Evolutionary conservation across 768 basidiomycete genomes (phyloP).

Genomic region (Boletus sp.): DNA sequence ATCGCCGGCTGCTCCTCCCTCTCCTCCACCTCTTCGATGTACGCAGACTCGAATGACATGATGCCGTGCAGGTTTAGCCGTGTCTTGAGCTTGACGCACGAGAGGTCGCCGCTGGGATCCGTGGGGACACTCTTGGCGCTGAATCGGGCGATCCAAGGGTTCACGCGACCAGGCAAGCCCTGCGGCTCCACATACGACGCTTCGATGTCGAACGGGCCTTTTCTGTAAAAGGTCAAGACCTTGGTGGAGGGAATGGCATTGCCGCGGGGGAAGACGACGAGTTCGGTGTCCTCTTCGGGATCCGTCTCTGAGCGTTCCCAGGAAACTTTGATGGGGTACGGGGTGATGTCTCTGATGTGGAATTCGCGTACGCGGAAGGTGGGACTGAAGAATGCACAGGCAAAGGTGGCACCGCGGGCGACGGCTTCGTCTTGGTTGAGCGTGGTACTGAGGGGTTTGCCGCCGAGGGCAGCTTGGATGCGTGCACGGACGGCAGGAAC

Average conservation of each 20-base stretch:
- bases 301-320: conserved; percentile 78
- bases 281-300: conserved; percentile 86
- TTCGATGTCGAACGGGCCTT: conserved; percentile 83
- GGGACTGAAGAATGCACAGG: conserved; percentile 95
- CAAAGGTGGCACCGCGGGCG: conserved; percentile 93
- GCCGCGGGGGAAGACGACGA: conserved; percentile 83
- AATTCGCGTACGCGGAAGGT: conserved; percentile 98
- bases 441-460: conserved; percentile 83
- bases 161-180: conserved; percentile 70
- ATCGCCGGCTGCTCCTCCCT: conserved; percentile 65
- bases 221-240: conserved; percentile 91
- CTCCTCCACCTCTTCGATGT: conserved; percentile 81
- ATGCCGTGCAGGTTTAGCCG: conserved; percentile 84
- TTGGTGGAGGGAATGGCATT: conserved; percentile 92
- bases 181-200: conserved; percentile 75
- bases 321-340: conserved; percentile 86
- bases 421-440: conserved; percentile 98
- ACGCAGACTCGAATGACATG: conserved; percentile 81
- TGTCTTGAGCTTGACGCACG: conserved; percentile 88
- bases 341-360: conserved; percentile 77
- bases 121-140: conserved; percentile 77
- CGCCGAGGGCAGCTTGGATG: conserved; percentile 80
- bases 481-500: conserved; percentile 86
- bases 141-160: conserved; percentile 83
- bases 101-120: conserved; percentile 65